These are phyloP conservation scores for Melampsora americana DNA, from an alignment of 1,284 basidiomycete species.

Conservation along the genomic window DNA sequence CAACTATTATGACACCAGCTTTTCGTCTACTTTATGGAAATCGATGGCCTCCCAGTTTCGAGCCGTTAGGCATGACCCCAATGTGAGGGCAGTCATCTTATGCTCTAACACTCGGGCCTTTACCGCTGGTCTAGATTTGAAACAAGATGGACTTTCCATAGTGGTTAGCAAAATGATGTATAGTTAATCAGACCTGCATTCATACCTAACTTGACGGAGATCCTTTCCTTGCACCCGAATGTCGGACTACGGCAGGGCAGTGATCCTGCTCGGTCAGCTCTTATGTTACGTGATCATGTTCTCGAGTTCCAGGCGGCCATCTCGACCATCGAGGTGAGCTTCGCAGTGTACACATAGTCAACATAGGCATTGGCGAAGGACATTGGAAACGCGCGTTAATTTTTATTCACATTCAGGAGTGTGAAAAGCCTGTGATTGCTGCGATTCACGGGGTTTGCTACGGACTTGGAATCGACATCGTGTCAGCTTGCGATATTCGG, in stretches of 20 bases:
- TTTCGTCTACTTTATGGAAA: slow-evolving; percentile 46
- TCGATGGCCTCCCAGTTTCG: slow-evolving; percentile 51
- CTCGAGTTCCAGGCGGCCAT: slow-evolving; percentile 53
- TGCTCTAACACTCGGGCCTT: slow-evolving; percentile 51
- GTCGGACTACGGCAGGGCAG: slow-evolving; percentile 44
- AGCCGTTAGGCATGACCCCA: slow-evolving; percentile 48
- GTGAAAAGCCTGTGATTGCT: slow-evolving; percentile 76
- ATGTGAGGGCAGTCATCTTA: slow-evolving; percentile 52
- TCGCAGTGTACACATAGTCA: neutral
- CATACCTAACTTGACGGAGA: no score
- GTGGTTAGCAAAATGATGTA: neutral
- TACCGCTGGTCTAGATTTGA: slow-evolving; percentile 53
- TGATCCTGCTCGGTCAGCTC: slow-evolving; percentile 51
- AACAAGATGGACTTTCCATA: slow-evolving; percentile 25
- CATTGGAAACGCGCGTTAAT: neutral
- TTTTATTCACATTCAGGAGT: slow-evolving; percentile 62
- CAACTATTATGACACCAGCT: neutral
- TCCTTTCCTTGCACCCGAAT: slow-evolving; percentile 27
- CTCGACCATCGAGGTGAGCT: slow-evolving; percentile 34
- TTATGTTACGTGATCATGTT: slow-evolving; percentile 49
- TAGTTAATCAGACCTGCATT: neutral
- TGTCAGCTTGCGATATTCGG: slow-evolving; percentile 75
- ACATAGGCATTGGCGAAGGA: no score
- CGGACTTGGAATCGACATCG: slow-evolving; percentile 72
- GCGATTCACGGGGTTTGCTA: slow-evolving; percentile 73